Base-by-base conservation (phyloP, 805 yeast species). In the Komagataella kurtzmanii region DNA sequence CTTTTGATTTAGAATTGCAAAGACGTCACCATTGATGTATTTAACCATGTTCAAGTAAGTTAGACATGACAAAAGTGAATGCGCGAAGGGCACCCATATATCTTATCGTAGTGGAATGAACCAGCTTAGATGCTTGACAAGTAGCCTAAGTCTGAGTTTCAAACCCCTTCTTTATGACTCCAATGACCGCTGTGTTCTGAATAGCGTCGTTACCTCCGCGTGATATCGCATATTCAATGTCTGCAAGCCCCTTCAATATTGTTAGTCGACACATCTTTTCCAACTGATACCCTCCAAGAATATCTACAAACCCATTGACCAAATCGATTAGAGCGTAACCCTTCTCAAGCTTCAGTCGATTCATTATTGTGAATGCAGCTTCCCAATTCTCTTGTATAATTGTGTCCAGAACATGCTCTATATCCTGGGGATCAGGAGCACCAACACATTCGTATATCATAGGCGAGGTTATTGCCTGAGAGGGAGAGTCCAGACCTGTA, bases 401-500 rank as follows among this genome's bases (percentile, higher is more conserved):
- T 4, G 95, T 77, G 55, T 83, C 84, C 54, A 93, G 69, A 4
- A 89, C 81, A 0, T 80, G 71, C 58, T 85, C 85, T 21, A 93
- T 75, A 57, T 90, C 96, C 45, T 74, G 76, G 1, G 98, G 98
- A 56, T 85, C 85, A 3, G 99, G 98, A 1, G 95, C 90, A 1
- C 99, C 99, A 36, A 93, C 83, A 64, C 97, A 90, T 56, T 90
- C 96, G 64, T 88, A 93, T 44, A 93, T 82, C 81, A 86, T 83
- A 51, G 80, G 81, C 30, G 76, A 77, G 24, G 83, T 76, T 45
- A 93, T 84, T 49, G 77, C 79, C 40, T 74, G 79, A 2, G 67
- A 68, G 7, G 47, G 47, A 3, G 21, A 21, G 40, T 77, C 80
- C 17, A 77, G 62, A 1, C 96, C 86, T 0, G 97, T 90, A 55